Evolutionary conservation across 805 yeast genomes (phyloP).

Genomic region (Wickerhamiella shivajii): DNA sequence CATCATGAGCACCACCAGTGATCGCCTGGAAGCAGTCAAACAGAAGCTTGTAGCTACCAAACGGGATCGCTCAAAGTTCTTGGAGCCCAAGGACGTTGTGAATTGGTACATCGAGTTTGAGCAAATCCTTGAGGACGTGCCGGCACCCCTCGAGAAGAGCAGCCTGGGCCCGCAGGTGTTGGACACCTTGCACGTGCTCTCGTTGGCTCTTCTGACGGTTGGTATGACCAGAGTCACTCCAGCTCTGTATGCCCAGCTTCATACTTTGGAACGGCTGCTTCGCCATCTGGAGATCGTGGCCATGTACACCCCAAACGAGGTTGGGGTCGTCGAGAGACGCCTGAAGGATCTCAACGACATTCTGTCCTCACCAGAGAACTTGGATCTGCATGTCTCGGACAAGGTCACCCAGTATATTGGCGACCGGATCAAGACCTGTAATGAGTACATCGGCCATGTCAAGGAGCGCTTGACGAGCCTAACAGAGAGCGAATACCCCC

Average conservation of each 20-base stretch:
- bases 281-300: constrained; percentile 70
- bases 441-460: background rate
- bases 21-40: constrained; percentile 1
- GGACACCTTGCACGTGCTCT: constrained; percentile 36
- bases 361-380: background rate
- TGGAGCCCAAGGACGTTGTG: constrained; percentile 6
- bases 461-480: constrained; percentile 5
- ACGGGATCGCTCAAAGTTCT: constrained; percentile 15
- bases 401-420: background rate
- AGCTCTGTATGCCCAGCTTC: constrained; percentile 78
- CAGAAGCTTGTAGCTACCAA: constrained; percentile 10
- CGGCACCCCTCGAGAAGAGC: constrained; percentile 6
- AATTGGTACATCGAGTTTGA: constrained; percentile 13
- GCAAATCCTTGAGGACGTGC: constrained; percentile 9
- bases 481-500: constrained; percentile 12
- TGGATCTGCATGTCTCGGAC: background rate
- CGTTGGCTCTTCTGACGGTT: constrained; percentile 79
- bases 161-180: constrained; percentile 3
- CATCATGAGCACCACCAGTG: too few species aligned
- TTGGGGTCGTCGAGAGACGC: constrained; percentile 60
- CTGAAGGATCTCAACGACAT: constrained; percentile 4
- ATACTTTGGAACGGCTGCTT: constrained; percentile 72
- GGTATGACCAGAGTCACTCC: constrained; percentile 86
- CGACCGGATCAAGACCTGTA: background rate
- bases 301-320: constrained; percentile 73